Evolutionary conservation across 1,139 yeast species (phyloP), one percentile per base, ranked within the genome.

Genomic region (Blastobotrys elegans): DNA sequence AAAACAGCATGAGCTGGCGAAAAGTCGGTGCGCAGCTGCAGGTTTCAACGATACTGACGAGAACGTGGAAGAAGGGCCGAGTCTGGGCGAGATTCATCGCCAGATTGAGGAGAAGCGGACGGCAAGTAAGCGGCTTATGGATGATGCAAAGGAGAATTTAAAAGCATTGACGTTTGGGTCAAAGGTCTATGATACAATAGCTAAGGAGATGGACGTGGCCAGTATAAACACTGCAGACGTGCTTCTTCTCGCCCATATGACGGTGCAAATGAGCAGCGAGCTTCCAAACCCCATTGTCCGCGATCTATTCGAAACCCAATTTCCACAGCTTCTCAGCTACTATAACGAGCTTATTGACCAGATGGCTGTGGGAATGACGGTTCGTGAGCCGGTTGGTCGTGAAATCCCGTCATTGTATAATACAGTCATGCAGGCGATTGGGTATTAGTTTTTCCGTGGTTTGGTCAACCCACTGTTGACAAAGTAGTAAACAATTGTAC

Each of bases 401-500:
- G 50, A 44, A 5, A 29, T 38, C 5, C 46, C 53, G 2, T 29
- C 34, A 14, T 39, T 43, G 21, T 4, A 22, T 13, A 46, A 46
- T 26, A 18, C 42, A 7, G 31, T 40, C 3, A 6, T 21, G 13
- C 35, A 26, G 27, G 7, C 40, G 13, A 13, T 40, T 3, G 44
- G 44, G 24, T 33, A 14, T 24, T 32, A 78, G 56, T 77, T 77
- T 56, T 74, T 74, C 35, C 78, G 66, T 2, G 89, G 89, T 59
- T 74, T 76, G 8, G 73, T 76, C 16, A 82, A 68, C 0, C 87
- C 89, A 52, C 76, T 75, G 58, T 81, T 76, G 33, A 82, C 72
- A 56, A 79, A 74, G 58, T 83, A 83, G 57, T 81, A 84, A 4
- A 82, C 84, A 2, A 84, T 73, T 0, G 88, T 80, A 0, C 85